Evolutionary conservation across 1,139 yeast genomes (phyloP).

Genomic region (Arxiozyma heterogenica): DNA sequence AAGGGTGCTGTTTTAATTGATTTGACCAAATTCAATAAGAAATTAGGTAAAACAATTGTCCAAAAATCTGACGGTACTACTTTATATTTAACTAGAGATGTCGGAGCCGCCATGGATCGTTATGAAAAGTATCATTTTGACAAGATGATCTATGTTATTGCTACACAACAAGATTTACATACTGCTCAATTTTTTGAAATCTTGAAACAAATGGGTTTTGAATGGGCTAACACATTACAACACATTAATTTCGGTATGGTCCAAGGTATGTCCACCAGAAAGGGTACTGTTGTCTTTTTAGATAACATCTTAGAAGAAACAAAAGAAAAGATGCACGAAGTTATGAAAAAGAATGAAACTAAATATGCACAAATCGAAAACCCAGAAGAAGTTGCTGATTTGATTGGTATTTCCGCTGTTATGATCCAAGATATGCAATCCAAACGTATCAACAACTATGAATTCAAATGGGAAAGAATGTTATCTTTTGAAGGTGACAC

Average conservation of each 20-base stretch:
- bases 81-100: constrained; percentile 88
- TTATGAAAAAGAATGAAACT: constrained; percentile 85
- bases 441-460: constrained; percentile 92
- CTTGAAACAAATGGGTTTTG: constrained; percentile 81
- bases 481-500: constrained; percentile 98
- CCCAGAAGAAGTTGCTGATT: constrained; percentile 93
- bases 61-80: constrained; percentile 96
- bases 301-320: constrained; percentile 92
- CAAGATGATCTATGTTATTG: constrained; percentile 93
- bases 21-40: constrained; percentile 77
- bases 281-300: constrained; percentile 95
- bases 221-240: constrained; percentile 72
- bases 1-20: constrained; percentile 89
- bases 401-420: constrained; percentile 93
- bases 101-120: constrained; percentile 94
- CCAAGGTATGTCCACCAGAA: constrained; percentile 96
- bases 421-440: constrained; percentile 99
- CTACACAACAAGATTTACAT: constrained; percentile 93
- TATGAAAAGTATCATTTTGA: constrained; percentile 77
- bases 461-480: constrained; percentile 98
- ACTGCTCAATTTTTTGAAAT: constrained; percentile 91
- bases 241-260: constrained; percentile 98
- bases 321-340: constrained; percentile 92
- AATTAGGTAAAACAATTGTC: constrained; percentile 87
- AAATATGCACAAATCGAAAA: constrained; percentile 91